phyloP scores from a whole-genome alignment of 495 filamentous ascomycete species.

The Aspergillus bertholletiae region DNA sequence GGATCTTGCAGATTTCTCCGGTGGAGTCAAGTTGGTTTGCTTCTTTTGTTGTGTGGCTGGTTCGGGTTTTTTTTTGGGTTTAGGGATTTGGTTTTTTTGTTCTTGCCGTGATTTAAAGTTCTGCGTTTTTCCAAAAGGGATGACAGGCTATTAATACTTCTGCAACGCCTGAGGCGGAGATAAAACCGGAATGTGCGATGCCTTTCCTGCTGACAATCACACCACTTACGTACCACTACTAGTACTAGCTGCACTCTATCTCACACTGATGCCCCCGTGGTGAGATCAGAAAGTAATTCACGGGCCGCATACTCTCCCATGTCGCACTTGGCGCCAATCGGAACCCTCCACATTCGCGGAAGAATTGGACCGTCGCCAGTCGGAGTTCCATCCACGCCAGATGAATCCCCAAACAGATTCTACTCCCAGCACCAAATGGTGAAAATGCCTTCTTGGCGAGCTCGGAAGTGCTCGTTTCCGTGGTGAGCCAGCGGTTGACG shows the following conservation, averaged over 20 bases:
- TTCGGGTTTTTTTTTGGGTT: neutral
- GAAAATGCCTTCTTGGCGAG: constrained; percentile 5
- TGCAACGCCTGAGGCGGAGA: too few species aligned
- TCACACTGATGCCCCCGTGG: constrained; percentile 12
- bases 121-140: too few species aligned
- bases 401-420: constrained; percentile 18
- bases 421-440: constrained; percentile 16
- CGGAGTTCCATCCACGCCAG: constrained; percentile 19
- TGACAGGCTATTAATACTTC: too few species aligned
- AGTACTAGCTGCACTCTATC: too few species aligned
- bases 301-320: constrained; percentile 10
- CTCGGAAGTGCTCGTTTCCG: neutral
- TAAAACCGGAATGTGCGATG: too few species aligned
- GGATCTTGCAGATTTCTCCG: constrained; percentile 1
- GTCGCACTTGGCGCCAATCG: constrained; percentile 8
- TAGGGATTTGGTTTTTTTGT: too few species aligned
- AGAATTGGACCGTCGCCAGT: constrained; percentile 15
- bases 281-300: constrained; percentile 15
- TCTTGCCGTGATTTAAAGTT: too few species aligned
- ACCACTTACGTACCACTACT: too few species aligned
- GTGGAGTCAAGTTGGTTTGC: neutral
- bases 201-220: neutral
- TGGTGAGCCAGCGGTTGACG: constrained; percentile 13
- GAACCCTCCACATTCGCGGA: constrained; percentile 8
- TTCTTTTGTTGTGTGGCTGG: neutral